A percentile compares a stretch with the other conserved stretches of the same genome.
These are phyloP conservation scores for Umbilicus rupestris DNA, from an alignment of 164 flowering plant genomes.

Conservation along the genomic window DNA sequence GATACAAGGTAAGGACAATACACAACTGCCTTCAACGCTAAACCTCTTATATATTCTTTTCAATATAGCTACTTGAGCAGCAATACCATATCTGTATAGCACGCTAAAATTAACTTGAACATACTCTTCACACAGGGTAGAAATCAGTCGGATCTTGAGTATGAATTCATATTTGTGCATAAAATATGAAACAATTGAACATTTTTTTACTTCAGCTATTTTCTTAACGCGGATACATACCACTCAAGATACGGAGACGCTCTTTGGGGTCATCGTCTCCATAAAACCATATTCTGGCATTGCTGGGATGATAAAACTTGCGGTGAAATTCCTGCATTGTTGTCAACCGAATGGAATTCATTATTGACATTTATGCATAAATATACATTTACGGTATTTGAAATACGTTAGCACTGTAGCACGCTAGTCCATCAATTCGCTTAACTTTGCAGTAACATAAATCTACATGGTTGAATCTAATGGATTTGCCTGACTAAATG, in stretches of 20 bases:
- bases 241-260: conserved; percentile 78
- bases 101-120: not conserved
- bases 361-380: not conserved
- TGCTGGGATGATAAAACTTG: conserved; percentile 93
- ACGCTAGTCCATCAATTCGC: not conserved
- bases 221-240: conserved; percentile 24
- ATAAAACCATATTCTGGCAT: conserved; percentile 97
- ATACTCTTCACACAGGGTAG: not conserved
- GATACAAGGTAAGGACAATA: not conserved
- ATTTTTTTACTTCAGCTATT: no score
- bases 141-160: not conserved
- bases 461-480: not conserved
- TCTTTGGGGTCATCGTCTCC: conserved; percentile 94
- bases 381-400: not conserved
- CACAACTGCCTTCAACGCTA: not conserved
- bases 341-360: not conserved
- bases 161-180: not conserved
- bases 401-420: not conserved
- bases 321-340: conserved; percentile 73
- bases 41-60: not conserved
- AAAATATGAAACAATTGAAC: not conserved
- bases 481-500: not conserved
- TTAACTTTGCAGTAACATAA: not conserved
- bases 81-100: not conserved
- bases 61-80: not conserved